Evolutionary conservation across 1,139 yeast species (phyloP), one percentile per base, ranked within the genome.

Genomic region (Magnusiomyces paraingens): DNA sequence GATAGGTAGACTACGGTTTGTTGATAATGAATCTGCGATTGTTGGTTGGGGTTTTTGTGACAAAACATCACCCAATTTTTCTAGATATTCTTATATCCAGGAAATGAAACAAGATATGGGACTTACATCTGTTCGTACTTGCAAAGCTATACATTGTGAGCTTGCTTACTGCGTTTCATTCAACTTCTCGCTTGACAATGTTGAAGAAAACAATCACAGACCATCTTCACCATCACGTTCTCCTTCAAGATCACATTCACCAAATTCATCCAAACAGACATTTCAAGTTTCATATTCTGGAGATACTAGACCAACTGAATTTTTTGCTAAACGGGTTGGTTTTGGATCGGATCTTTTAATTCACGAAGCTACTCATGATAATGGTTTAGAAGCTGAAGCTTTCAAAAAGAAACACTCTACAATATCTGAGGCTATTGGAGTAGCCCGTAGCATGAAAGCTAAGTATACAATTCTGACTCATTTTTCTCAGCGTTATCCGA

Each of bases 341-440:
- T 59, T 67, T 35, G 70, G 74, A n/a, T 81, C 90, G 47, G 95
- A 90, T 64, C 69, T 94, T 52, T 74, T 93, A 57, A 83, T 93
- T 50, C 99, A 93, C 66, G 99, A 93, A 67, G 91, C 97, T 0
- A 88, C 99, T 0, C 78, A 91, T 58, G 97, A 88, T 56, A 87
- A 88, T 64, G 88, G 80, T 43, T 75, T 89, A 53, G 73, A 78
- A n/a, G 84, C 80, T 56, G 97, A 91, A 66, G 99, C 99, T 0
- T 71, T 80, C 32, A 78, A 81, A 42, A 93, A 93, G 67, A 80
- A 82, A 57, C 99, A 93, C 66, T 82, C 95, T n/a, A 93, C 99
- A 0, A 81, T 90, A 61, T 80, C 86, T 32, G 98, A 93, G 66
- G 98, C 99, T 0, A 74, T 91, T 22, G 74, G 73, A 14, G 82